These are phyloP conservation scores for Rhizodiscina lignyota DNA, from an alignment of 495 filamentous ascomycete genomes.

Conservation along the genomic window DNA sequence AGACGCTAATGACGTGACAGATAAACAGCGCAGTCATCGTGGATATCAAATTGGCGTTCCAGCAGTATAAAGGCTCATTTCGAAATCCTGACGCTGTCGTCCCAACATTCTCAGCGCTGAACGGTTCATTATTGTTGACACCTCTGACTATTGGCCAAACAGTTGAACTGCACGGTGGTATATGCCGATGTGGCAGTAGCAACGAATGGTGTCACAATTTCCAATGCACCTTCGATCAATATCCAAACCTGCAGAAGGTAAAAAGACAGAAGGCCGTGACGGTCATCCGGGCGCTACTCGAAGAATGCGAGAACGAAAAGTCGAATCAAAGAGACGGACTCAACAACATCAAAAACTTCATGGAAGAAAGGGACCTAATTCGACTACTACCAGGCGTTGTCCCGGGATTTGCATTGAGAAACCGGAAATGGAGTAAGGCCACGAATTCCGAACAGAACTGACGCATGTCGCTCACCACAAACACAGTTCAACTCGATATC, in stretches of 20 bases:
- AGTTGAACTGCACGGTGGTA: not conserved
- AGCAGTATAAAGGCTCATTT: not conserved
- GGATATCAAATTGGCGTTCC: not conserved
- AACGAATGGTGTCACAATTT: not conserved
- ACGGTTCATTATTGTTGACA: too few relatives aligned
- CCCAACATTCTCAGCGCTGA: not conserved
- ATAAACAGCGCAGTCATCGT: slow-evolving; percentile 1
- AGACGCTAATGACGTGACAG: not conserved
- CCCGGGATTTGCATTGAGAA: not conserved
- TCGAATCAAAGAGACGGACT: not conserved
- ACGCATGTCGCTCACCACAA: too few relatives aligned
- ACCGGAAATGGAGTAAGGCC: slow-evolving; percentile 1
- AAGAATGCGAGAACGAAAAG: not conserved
- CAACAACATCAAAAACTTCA: not conserved
- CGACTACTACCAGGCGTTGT: slow-evolving; percentile 1
- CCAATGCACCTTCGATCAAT: not conserved
- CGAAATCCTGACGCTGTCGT: not conserved
- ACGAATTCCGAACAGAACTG: too few relatives aligned
- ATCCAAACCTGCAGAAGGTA: not conserved
- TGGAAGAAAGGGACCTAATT: not conserved
- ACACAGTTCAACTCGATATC: too few relatives aligned
- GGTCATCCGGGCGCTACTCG: not conserved
- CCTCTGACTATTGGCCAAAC: not conserved
- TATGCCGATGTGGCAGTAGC: not conserved
- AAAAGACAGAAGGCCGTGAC: not conserved